Base-by-base conservation (phyloP, 2,329 filamentous ascomycete genomes). In the Aureobasidium lini region DNA sequence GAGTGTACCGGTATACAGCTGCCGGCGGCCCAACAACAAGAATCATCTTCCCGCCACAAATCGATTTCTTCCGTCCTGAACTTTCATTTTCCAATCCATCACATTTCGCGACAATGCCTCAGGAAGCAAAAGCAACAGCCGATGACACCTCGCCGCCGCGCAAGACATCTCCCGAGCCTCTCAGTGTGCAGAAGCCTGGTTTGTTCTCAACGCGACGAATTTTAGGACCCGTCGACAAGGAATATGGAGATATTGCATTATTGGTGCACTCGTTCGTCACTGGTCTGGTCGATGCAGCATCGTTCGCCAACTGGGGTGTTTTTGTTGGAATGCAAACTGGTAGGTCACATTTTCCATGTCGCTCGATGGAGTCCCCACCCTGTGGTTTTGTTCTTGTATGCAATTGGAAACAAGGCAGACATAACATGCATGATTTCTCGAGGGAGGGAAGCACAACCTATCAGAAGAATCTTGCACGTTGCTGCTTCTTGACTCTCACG, bases 251-350 rank as follows among this genome's bases (percentile, higher is more conserved):
- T 60, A 44, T 65, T 43, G 63, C 67, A 1, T 57, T 72, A 23
- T 68, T 79, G 32, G 70, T 72, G 13, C 78, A 75, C 56, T 78
- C 74, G 59, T 72, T 78, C 34, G 73, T 76, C 11, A 75, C 76
- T 2, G 78, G 78, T 8, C 66, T 80, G 23, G 73, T 78, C 43
- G 78, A 81, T 64, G 76, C 73, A 43, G 75, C 73, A 39, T 70
- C 73, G 2, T 80, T 79, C 65, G 76, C 76, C 64, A 77, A 77
- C 56, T 80, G 75, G 71, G 72, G 69, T 28, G 77, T 76, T 56
- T 81, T 81, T 60, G 76, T 79, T 34, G 75, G 73, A 16, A 81
- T 81, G 79, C 79, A 81, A 65, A 81, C 79, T 28, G 77, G 77
- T 77, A 67, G 59, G 65, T 67, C 3, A 40, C 31, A 7, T 23